Evolutionary conservation across 163 green algal genomes (phyloP).

Genomic region (Chlamydomonas reinhardtii): DNA sequence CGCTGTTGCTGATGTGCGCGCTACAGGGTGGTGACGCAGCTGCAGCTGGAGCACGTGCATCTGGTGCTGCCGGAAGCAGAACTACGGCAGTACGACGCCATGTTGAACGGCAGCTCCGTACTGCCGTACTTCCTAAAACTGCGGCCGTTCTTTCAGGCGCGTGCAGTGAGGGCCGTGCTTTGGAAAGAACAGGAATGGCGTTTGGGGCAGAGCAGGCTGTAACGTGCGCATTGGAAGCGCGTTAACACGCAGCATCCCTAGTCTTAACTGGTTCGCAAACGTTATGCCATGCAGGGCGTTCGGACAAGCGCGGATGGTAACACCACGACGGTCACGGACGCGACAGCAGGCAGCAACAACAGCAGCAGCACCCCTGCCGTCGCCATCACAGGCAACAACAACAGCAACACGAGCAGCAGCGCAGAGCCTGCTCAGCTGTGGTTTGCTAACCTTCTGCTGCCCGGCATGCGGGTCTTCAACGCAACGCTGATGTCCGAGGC

Average conservation of each 20-base stretch:
- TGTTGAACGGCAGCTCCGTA: background rate
- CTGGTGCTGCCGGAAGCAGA: conserved; percentile 9
- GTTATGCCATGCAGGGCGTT: background rate
- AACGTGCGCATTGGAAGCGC: too few relatives aligned
- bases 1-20: too few relatives aligned
- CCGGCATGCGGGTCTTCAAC: background rate
- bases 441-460: background rate
- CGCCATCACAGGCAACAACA: too few relatives aligned
- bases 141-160: background rate
- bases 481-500: background rate
- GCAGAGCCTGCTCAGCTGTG: background rate
- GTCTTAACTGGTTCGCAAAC: too few relatives aligned
- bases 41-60: background rate
- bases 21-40: background rate
- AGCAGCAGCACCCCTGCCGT: too few relatives aligned
- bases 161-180: too few relatives aligned
- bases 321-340: too few relatives aligned
- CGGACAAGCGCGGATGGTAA: too few relatives aligned
- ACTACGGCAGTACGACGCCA: background rate
- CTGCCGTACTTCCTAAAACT: conserved; percentile 6
- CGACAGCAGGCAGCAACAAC: too few relatives aligned
- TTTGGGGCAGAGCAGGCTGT: too few relatives aligned
- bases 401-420: too few relatives aligned
- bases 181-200: too few relatives aligned
- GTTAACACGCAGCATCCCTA: background rate